Percentiles rank a stretch among this genome's conserved stretches.
Evolutionary conservation across 331 rosid genomes (phyloP).

Genomic region (Saraca asoca): DNA sequence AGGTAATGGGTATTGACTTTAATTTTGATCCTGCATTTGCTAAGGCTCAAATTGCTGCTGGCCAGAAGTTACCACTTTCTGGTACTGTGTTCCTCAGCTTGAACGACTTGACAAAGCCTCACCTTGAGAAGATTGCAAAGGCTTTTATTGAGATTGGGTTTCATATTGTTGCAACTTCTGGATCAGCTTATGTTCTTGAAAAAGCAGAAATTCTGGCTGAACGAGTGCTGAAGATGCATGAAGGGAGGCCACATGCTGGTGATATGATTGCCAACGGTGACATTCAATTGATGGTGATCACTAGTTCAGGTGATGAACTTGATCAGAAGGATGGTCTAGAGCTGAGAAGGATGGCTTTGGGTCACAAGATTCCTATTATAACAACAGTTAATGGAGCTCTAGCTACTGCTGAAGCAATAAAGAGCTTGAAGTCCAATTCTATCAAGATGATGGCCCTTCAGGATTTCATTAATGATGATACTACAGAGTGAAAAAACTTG

Average conservation of each 20-base stretch:
- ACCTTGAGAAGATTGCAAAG: constrained; percentile 79
- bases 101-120: constrained; percentile 83
- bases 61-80: constrained; percentile 78
- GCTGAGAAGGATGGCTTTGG: constrained; percentile 84
- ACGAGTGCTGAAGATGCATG: constrained; percentile 83
- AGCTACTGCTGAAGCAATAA: constrained; percentile 94
- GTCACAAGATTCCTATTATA: constrained; percentile 86
- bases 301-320: constrained; percentile 88
- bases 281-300: constrained; percentile 92
- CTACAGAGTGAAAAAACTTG: constrained; percentile 36
- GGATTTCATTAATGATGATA: constrained; percentile 56
- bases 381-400: constrained; percentile 91
- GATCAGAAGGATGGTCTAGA: constrained; percentile 92
- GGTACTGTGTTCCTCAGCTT: constrained; percentile 90
- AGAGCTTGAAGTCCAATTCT: constrained; percentile 65
- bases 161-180: constrained; percentile 84
- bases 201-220: constrained; percentile 64
- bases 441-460: constrained; percentile 84
- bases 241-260: constrained; percentile 96
- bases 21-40: constrained; percentile 83
- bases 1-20: constrained; percentile 94
- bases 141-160: constrained; percentile 68
- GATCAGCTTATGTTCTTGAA: constrained; percentile 74
- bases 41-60: constrained; percentile 95
- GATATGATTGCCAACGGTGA: constrained; percentile 92